Evolutionary conservation across 2,329 filamentous ascomycete genomes (phyloP).

Genomic region (Stylonectria norvegica): DNA sequence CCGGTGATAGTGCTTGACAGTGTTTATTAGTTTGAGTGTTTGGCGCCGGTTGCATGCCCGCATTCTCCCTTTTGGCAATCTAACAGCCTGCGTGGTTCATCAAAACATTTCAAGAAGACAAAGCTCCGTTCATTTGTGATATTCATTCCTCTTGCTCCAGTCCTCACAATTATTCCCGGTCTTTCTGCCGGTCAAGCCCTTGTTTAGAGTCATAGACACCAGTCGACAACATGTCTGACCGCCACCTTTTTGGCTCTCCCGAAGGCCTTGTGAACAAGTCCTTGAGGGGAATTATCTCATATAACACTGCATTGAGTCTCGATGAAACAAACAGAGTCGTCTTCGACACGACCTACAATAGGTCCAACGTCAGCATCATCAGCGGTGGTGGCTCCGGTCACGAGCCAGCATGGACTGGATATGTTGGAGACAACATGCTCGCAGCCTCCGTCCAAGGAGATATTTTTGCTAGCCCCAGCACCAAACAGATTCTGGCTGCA

Average conservation of each 20-base stretch:
- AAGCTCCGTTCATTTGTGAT: too few species aligned
- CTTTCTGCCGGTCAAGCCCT: too few species aligned
- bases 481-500: constrained; percentile 59
- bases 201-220: too few species aligned
- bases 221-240: constrained; percentile 46
- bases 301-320: constrained; percentile 48
- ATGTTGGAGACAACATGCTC: constrained; percentile 61
- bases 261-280: constrained; percentile 53
- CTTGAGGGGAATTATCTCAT: constrained; percentile 49
- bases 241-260: constrained; percentile 50
- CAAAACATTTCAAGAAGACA: too few species aligned
- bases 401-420: constrained; percentile 62
- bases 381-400: constrained; percentile 56
- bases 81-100: too few species aligned
- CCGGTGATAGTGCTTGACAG: constrained; percentile 7
- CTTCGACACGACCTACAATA: constrained; percentile 44
- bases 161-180: too few species aligned
- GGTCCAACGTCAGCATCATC: constrained; percentile 47
- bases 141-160: too few species aligned
- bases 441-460: constrained; percentile 58
- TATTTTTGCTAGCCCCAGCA: constrained; percentile 62
- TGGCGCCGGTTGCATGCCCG: too few species aligned
- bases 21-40: too few species aligned
- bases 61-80: too few species aligned
- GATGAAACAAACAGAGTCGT: constrained; percentile 52